Conservation (phyloP, 345 rosid genomes). For the Iberis pinnata region DNA sequence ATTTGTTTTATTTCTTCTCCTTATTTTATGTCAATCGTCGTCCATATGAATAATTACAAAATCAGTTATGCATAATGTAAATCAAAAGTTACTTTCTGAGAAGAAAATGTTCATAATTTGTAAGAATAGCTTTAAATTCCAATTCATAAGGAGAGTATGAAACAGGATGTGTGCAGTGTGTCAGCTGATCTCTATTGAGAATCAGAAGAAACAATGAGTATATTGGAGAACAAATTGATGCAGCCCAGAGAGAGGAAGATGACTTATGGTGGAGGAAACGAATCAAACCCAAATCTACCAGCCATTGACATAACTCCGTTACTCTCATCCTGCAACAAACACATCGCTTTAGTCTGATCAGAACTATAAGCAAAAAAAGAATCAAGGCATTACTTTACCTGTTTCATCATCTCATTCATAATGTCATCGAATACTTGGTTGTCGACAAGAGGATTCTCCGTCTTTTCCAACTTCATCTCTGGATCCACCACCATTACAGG, state of each 20-base stretch:
- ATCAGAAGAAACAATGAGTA: no score
- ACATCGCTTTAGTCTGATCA: constrained; percentile 2
- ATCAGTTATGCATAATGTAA: no score
- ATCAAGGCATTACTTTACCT: constrained; percentile 31
- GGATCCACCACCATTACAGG: constrained; percentile 31
- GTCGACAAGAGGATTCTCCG: constrained; percentile 39
- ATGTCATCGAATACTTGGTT: constrained; percentile 59
- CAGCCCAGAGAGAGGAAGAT: not conserved
- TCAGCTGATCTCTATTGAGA: not conserved
- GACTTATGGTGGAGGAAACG: constrained; percentile 28
- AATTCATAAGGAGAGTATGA: no score
- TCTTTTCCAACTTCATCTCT: constrained; percentile 39
- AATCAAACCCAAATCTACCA: constrained; percentile 29
- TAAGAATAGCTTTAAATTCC: no score
- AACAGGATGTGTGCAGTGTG: not conserved
- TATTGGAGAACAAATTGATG: no score
- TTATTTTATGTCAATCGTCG: no score
- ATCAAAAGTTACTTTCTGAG: no score
- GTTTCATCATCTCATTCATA: constrained; percentile 55
- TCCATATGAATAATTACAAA: no score
- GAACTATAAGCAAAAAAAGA: not conserved
- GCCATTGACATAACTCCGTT: constrained; percentile 25
- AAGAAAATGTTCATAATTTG: no score
- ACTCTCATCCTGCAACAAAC: constrained; percentile 30
- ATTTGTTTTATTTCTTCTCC: no score